Base-by-base conservation (phyloP, 805 yeast species). In the Sugiyamaella chiloensis region DNA sequence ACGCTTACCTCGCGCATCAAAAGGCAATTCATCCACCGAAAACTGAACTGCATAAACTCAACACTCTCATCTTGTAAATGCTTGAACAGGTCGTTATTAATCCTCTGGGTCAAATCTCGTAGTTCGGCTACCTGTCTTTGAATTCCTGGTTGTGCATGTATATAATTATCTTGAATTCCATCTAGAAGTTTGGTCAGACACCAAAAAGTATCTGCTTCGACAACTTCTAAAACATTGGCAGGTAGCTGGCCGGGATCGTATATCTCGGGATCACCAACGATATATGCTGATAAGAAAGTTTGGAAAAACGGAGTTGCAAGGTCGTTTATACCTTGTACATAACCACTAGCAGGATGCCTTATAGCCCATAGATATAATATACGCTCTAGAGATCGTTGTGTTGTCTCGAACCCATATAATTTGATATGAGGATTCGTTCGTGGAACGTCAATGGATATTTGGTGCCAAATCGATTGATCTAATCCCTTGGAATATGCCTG, bases 11-110 rank as follows among this genome's bases (percentile, higher is more conserved):
- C 99, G 55, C 99, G 79, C 99, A 93, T 93, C 42, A 93, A 70
- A 60, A 93, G 71, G 70, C 99, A 93, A 67, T 93, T 93, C 98
- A 93, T 93, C 99, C 99, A 93, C 56, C 99, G 75, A 70, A 93
- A 93, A 17, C 96, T 80, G 66, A 93, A 93, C 66, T 93, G 99
- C 54, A 93, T 80, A 60, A 93, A 93, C 65, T 93, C 96, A n/a
- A 93, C 80, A 41, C 86, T 86, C 62, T 93, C 96, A 1, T 65
- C 60, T 51, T 82, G 81, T 54, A 93, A 78, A 68, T 93, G 98
- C 31, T 72, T 72, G 32, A 82, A 81, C 27, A 93, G 71, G 21
- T 78, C 82, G 2, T 75, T 65, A 60, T 93, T 98, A 47, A 91
- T 90, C 53, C 95, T 75, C 53, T 80, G 76, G 14, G 90, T 87